Evolutionary conservation across 208 protist genomes (phyloP), one percentile per base, ranked within the genome.

Genomic region (Acanthamoeba royreba): DNA sequence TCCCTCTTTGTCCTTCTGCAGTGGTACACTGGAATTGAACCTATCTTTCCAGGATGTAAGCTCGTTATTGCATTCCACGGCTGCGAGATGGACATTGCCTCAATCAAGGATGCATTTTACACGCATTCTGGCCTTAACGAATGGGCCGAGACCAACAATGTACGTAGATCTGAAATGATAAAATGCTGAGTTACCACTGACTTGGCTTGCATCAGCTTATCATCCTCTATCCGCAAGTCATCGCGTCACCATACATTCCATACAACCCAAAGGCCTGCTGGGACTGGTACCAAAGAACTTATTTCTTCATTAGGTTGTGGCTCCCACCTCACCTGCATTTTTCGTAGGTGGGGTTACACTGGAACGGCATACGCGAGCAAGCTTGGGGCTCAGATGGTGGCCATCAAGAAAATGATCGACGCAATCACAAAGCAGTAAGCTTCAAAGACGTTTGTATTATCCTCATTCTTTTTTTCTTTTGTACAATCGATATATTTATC

Each of bases 21-120:
- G n/a, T n/a, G n/a, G n/a, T n/a, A 58, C 15, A 58, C 49, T 58
- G 22, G 40, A 11, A 81, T 28, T 81, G 69, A 5, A n/a, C 66
- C 9, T 7, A 17, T 11, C 17, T 11, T 1, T 35, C 4, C 19
- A 83, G 72, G 33, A 22, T 94, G 92, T 49, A 92, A 63, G 46
- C 81, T 94, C 19, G 66, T 90, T 4, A 53, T 94, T 19, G 63
- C 49, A 5, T 94, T 94, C 92, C 92, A 94, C 83, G 92, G 92
- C 1, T 94, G 92, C 88, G 87, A 94, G 42, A 72, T 90, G 88
- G 52, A 83, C 43, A 77, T 63, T 22, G 38, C 42, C 15, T 13
- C 43, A 19, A 52, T 94, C 42, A 33, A 81, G 47, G 61, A 90
- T 28, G 55, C 92, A 22, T 94, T 49, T 49, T 91, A 86, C 35